A percentile compares a stretch with the other conserved stretches of the same genome.
Evolutionary conservation across 108 stramenopile genomes (phyloP).

Genomic region (Mediolabrus comicus): DNA sequence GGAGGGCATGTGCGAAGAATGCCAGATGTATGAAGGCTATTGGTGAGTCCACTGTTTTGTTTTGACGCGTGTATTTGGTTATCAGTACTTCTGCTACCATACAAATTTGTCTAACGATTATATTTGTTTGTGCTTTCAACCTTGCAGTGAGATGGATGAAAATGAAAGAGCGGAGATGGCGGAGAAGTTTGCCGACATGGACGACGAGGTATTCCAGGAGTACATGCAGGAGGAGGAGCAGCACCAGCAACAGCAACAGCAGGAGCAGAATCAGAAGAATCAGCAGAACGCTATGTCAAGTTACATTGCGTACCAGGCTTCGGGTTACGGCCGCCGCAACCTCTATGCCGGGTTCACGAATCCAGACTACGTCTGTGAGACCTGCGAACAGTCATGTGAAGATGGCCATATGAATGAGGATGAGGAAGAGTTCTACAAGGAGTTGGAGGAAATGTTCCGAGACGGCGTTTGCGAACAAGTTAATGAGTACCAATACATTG

Average conservation of each 20-base stretch:
- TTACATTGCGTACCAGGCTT: neutral
- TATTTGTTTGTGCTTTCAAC: neutral
- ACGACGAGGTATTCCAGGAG: neutral
- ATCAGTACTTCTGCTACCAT: too few species aligned
- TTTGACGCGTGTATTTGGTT: too few species aligned
- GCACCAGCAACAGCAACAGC: neutral
- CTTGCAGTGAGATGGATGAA: neutral
- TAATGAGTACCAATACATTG: neutral
- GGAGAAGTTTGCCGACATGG: neutral
- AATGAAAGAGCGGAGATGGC: neutral
- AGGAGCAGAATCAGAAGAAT: neutral
- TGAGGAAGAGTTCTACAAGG: neutral
- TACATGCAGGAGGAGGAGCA: neutral
- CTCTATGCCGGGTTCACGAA: too few species aligned
- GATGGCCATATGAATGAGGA: neutral
- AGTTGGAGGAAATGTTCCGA: neutral
- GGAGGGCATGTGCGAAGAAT: neutral
- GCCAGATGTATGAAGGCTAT: neutral
- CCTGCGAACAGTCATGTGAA: neutral
- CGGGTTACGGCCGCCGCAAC: neutral
- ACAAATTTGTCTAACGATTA: too few species aligned
- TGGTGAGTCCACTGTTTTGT: too few species aligned
- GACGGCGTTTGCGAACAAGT: neutral
- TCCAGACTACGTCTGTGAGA: neutral
- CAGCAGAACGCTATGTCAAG: neutral